Evolutionary conservation across 1,139 yeast species (phyloP).

Genomic region (Keqinozyma sinolaborantium): DNA sequence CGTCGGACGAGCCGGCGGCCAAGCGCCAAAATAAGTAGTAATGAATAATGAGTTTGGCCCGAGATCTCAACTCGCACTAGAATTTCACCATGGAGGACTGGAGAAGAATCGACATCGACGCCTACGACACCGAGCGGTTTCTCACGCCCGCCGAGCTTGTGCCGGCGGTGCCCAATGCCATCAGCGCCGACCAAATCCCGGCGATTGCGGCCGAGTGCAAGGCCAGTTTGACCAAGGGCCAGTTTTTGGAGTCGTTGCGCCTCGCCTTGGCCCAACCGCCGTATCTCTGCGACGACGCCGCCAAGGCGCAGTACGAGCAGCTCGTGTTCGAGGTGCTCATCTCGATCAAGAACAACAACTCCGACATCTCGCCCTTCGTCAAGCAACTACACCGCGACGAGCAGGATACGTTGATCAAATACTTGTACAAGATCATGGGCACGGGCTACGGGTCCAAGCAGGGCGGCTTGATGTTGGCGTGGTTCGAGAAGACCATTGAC

Average conservation of each 20-base stretch:
- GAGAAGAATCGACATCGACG: conserved; percentile 91
- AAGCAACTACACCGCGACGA: conserved; percentile 58
- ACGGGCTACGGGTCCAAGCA: conserved; percentile 75
- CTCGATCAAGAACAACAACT: conserved; percentile 61
- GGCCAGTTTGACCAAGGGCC: conserved; percentile 66
- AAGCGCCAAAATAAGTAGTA: not conserved
- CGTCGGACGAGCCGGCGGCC: not conserved
- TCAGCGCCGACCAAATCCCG: conserved; percentile 50
- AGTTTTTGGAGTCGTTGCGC: conserved; percentile 62
- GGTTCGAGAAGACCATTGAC: conserved; percentile 91
- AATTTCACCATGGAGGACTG: conserved; percentile 35
- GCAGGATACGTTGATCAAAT: conserved; percentile 78
- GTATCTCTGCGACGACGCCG: conserved; percentile 64
- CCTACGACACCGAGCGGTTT: conserved; percentile 78
- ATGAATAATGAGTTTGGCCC: not conserved
- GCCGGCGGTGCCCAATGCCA: conserved; percentile 48
- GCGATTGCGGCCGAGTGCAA: conserved; percentile 58
- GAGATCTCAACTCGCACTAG: not conserved
- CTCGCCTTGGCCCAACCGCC: conserved; percentile 73
- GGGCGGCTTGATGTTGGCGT: conserved; percentile 79
- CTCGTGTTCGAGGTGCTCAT: conserved; percentile 74
- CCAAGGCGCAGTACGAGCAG: conserved; percentile 46
- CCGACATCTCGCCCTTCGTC: conserved; percentile 62
- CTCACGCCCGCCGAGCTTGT: conserved; percentile 61
- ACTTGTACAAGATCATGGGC: conserved; percentile 83